phyloP scores from a whole-genome alignment of 2,329 filamentous ascomycete species.

The Pseudonectria foliicola region DNA sequence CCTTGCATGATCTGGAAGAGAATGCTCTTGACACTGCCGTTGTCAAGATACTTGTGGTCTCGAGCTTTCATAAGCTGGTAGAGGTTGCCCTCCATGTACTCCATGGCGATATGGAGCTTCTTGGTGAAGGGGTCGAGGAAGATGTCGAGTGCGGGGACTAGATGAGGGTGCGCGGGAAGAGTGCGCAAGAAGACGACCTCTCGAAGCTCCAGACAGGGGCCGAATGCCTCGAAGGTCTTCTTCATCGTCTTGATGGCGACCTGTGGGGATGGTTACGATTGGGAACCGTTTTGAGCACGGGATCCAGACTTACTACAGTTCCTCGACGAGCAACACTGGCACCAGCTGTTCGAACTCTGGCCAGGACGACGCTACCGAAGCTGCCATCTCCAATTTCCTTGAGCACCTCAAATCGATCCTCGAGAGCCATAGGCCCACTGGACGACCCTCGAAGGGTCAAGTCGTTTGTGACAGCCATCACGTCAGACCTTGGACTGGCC shows the following conservation, averaged over 20 bases:
- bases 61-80: constrained; percentile 99
- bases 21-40: constrained; percentile 91
- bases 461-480: constrained; percentile 73
- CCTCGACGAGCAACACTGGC: constrained; percentile 82
- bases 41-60: constrained; percentile 89
- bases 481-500: constrained; percentile 26
- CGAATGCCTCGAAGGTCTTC: constrained; percentile 93
- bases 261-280: constrained; percentile 38
- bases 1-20: constrained; percentile 95
- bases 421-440: constrained; percentile 58
- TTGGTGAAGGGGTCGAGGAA: constrained; percentile 94
- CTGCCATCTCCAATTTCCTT: constrained; percentile 99
- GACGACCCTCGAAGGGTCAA: constrained; percentile 61
- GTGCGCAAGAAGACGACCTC: constrained; percentile 96
- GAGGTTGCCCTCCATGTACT: constrained; percentile 98
- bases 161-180: constrained; percentile 77
- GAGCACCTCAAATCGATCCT: constrained; percentile 92
- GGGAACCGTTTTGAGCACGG: constrained; percentile 7
- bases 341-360: constrained; percentile 84
- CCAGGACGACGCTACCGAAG: constrained; percentile 91
- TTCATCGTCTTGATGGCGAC: constrained; percentile 99
- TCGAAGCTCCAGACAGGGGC: constrained; percentile 82
- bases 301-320: constrained; percentile 66
- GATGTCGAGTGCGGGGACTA: constrained; percentile 96
- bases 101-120: constrained; percentile 97